Evolutionary conservation across 106 monocot species (phyloP).

Genomic region (Phalaenopsis equestris): DNA sequence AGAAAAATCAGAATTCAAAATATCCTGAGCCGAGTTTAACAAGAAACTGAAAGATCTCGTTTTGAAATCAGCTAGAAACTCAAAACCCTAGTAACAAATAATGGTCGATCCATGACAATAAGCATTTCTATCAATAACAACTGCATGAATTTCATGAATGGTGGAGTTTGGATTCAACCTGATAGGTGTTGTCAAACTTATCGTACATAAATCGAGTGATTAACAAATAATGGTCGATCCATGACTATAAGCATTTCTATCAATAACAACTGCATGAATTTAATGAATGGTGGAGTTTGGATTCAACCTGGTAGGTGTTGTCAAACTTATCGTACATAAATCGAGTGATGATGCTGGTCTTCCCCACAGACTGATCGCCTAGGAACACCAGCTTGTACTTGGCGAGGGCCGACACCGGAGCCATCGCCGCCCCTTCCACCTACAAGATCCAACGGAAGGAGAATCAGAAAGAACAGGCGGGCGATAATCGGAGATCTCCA

Average conservation of each 20-base stretch:
- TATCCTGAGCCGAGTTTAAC: not conserved
- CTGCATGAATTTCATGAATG: not conserved
- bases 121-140: not conserved
- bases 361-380: slow-evolving; percentile 27
- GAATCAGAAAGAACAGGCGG: not conserved
- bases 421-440: slow-evolving; percentile 6
- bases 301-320: slow-evolving; percentile 22
- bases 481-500: not conserved
- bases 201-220: slow-evolving; percentile 32
- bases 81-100: not conserved
- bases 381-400: slow-evolving; percentile 29
- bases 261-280: not conserved
- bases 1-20: not conserved
- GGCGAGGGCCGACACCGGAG: slow-evolving; percentile 23
- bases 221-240: not conserved
- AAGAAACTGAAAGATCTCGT: not conserved
- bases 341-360: slow-evolving; percentile 29
- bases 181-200: slow-evolving; percentile 28
- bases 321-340: slow-evolving; percentile 34
- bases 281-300: not conserved
- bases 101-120: not conserved
- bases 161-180: slow-evolving; percentile 8
- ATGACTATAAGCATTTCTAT: not conserved
- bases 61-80: not conserved
- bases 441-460: not conserved